Percentiles rank a stretch among this genome's conserved stretches.
phyloP scores from a whole-genome alignment of 805 yeast species.

The Candida sanyiensis region DNA sequence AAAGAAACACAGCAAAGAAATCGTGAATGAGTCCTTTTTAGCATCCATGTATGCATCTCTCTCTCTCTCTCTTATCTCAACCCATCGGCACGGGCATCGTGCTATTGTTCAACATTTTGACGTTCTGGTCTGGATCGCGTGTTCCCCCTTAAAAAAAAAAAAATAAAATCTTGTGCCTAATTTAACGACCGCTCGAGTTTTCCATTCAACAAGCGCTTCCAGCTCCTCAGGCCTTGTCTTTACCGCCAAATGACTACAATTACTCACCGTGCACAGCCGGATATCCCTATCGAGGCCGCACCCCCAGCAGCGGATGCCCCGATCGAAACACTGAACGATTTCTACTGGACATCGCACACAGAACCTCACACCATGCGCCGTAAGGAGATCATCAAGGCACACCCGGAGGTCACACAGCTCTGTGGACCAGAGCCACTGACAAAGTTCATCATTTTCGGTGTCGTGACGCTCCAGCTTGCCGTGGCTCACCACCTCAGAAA shows the following conservation, averaged over 20 bases:
- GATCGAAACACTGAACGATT: slow-evolving; percentile 45
- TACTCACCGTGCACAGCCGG: slow-evolving; percentile 25
- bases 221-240: too few species aligned
- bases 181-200: neutral
- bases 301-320: slow-evolving; percentile 30
- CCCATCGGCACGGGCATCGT: too few species aligned
- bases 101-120: too few species aligned
- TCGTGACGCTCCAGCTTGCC: slow-evolving; percentile 62
- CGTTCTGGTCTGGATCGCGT: too few species aligned
- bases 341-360: slow-evolving; percentile 75
- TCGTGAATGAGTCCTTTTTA: too few species aligned
- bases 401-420: slow-evolving; percentile 75
- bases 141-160: slow-evolving; percentile 1
- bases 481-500: slow-evolving; percentile 58
- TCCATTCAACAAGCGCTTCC: too few species aligned
- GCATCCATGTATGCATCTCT: too few species aligned
- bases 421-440: slow-evolving; percentile 86
- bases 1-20: too few species aligned
- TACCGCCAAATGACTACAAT: slow-evolving; percentile 26
- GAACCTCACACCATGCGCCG: slow-evolving; percentile 81
- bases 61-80: too few species aligned
- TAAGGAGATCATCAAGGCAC: slow-evolving; percentile 61
- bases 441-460: slow-evolving; percentile 63
- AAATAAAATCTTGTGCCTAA: neutral
- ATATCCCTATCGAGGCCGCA: slow-evolving; percentile 19